phyloP scores from a whole-genome alignment of 176 grass and related monocot species.

The Alloteropsis semialata region DNA sequence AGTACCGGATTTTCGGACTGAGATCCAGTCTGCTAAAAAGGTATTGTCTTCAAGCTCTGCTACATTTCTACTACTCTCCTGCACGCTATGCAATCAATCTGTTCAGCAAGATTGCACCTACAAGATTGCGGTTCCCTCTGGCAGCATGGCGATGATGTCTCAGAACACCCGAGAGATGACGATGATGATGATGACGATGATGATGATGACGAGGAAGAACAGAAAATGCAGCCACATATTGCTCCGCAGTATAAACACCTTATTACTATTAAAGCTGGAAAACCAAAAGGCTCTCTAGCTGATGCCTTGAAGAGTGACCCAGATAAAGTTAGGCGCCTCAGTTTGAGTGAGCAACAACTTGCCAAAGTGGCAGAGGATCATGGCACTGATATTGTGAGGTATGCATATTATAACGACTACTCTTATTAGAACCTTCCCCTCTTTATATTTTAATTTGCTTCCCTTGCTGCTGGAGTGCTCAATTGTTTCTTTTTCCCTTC shows the following conservation, averaged over 20 bases:
- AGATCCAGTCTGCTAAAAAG: slow-evolving; percentile 55
- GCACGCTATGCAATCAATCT: not conserved
- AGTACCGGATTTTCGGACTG: slow-evolving; percentile 63
- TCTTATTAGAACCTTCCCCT: not conserved
- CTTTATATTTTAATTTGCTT: not conserved
- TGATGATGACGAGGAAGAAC: slow-evolving; percentile 31
- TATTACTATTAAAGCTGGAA: slow-evolving; percentile 87
- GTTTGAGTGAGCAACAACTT: slow-evolving; percentile 89
- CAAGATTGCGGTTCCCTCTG: not conserved
- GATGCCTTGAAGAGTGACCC: slow-evolving; percentile 77
- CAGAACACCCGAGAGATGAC: slow-evolving; percentile 17
- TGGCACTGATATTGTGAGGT: slow-evolving; percentile 72
- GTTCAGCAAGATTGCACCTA: not conserved
- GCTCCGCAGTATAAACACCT: slow-evolving; percentile 67
- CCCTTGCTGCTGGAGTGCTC: slow-evolving; percentile 23
- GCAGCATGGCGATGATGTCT: slow-evolving; percentile 33
- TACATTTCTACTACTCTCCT: not conserved
- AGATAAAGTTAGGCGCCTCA: slow-evolving; percentile 77
- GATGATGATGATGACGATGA: slow-evolving; percentile 3
- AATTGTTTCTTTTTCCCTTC: not conserved
- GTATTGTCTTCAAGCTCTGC: slow-evolving; percentile 17
- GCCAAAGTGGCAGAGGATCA: slow-evolving; percentile 62
- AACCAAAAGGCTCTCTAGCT: slow-evolving; percentile 69
- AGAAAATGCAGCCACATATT: slow-evolving; percentile 31
- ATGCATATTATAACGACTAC: slow-evolving; percentile 6